Base-by-base conservation (phyloP, 2,329 filamentous ascomycete genomes). In the Epichloe bromicola region DNA sequence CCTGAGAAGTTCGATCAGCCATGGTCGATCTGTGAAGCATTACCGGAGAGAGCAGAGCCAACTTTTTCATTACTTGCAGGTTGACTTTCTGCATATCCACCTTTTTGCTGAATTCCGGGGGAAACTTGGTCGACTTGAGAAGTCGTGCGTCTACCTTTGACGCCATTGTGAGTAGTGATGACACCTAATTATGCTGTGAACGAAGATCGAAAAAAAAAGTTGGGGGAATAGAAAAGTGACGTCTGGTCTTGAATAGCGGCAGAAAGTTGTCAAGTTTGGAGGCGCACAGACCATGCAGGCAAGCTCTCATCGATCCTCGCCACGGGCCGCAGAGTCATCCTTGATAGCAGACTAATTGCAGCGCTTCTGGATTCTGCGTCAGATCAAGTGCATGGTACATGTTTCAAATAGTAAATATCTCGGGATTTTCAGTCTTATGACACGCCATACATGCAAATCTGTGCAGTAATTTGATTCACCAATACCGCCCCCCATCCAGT, bases 41-140 rank as follows among this genome's bases (percentile, higher is more conserved):
- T 43, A 33, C 17, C 30, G 11, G 41, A 37, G 17, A 44, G 14
- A 44, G 46, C 19, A 39, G 53, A 39, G 30, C 83, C 63, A 65
- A 94, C 87, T 93, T 95, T 77, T 96, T 96, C 82, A 98, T 95
- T 51, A 98, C 87, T 67, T 95, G 88, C 48, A 95, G 75, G 65
- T 98, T 96, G 68, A 98, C 89, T 73, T 97, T 97, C 60, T 83
- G 81, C 80, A 94, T 95, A 73, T 98, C 90, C 57, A 98, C 93
- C 73, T 96, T 65, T 65, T 87, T 83, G 64, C 80, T 91, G 71
- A 97, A 98, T 64, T 96, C 89, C 7, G 84, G 78, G 23, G 93
- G 93, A 57, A 96, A 97, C 64, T 94, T 96, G 51, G 90, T 97
- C 67, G 84, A 83, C 75, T 85, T 87, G 51, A 96, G 73, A 61